Evolutionary conservation across 2,329 filamentous ascomycete species (phyloP).

Genomic region (Arachnomyces sp.): DNA sequence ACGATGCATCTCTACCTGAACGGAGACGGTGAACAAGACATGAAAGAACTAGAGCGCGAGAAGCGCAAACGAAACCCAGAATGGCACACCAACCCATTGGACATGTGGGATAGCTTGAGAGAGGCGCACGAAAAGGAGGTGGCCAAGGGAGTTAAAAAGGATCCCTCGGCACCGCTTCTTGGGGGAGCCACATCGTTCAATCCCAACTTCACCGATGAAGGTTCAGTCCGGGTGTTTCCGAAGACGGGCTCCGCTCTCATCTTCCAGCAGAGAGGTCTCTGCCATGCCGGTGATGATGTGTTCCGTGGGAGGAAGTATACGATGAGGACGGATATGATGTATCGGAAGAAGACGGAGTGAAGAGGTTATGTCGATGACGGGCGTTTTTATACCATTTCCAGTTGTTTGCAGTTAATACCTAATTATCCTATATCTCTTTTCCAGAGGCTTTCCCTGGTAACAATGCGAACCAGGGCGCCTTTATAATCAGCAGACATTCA

Average conservation of each 20-base stretch:
- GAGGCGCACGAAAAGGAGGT: conserved; percentile 13
- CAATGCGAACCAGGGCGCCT: no score
- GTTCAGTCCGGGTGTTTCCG: conserved; percentile 39
- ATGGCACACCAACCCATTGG: conserved; percentile 12
- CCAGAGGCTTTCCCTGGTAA: no score
- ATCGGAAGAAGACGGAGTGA: conserved; percentile 20
- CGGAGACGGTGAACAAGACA: conserved; percentile 33
- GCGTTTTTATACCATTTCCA: not conserved
- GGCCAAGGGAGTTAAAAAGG: not conserved
- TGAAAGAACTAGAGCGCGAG: conserved; percentile 18
- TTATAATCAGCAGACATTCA: no score
- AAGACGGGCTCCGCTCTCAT: conserved; percentile 47
- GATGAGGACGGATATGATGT: conserved; percentile 51
- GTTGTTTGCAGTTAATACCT: conserved; percentile 1
- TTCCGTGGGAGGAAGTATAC: conserved; percentile 48
- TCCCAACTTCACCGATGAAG: conserved; percentile 19
- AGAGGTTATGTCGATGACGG: not conserved
- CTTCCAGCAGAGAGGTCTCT: conserved; percentile 48
- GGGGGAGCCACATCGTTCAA: conserved; percentile 49
- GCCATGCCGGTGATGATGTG: conserved; percentile 51
- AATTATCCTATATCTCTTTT: not conserved
- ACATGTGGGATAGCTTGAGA: conserved; percentile 1
- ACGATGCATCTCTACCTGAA: conserved; percentile 53
- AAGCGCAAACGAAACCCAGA: conserved; percentile 10
- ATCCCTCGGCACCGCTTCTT: conserved; percentile 34